Conservation (phyloP, 805 yeast species). For the Lipomyces yamanashiensis region DNA sequence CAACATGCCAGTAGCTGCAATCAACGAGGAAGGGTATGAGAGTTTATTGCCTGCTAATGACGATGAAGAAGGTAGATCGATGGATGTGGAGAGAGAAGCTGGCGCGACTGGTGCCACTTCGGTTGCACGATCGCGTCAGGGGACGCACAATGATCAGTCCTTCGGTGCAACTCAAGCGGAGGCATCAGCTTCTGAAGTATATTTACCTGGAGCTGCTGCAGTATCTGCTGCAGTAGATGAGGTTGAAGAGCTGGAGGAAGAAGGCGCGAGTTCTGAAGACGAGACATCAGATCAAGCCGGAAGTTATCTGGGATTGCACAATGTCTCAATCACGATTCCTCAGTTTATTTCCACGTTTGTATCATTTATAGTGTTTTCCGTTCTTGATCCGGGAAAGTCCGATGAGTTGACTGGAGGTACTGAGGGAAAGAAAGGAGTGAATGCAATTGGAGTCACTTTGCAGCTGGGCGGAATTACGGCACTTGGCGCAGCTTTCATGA, state of each 20-base stretch:
- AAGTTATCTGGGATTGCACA: slow-evolving; percentile 48
- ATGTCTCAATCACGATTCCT: slow-evolving; percentile 48
- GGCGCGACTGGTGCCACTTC: background rate
- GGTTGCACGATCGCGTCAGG: slow-evolving; percentile 16
- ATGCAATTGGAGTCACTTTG: slow-evolving; percentile 46
- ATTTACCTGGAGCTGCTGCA: background rate
- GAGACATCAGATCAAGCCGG: slow-evolving; percentile 44
- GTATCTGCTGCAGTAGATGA: background rate
- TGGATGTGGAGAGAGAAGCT: slow-evolving; percentile 17
- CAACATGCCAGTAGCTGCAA: background rate
- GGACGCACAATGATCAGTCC: slow-evolving; percentile 11
- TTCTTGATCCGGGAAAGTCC: slow-evolving; percentile 37
- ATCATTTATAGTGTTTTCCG: slow-evolving; percentile 46
- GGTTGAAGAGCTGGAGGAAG: slow-evolving; percentile 1
- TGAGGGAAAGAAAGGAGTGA: slow-evolving; percentile 43
- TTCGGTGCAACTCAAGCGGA: background rate
- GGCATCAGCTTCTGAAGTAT: background rate
- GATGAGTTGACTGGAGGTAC: slow-evolving; percentile 35
- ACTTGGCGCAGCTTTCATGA: slow-evolving; percentile 44
- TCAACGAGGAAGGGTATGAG: slow-evolving; percentile 8
- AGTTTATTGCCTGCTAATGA: too few species aligned
- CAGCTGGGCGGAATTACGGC: slow-evolving; percentile 48
- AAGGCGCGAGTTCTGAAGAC: slow-evolving; percentile 16
- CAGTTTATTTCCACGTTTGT: slow-evolving; percentile 49
- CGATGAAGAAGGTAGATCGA: background rate